Evolutionary conservation across 2,329 filamentous ascomycete species (phyloP).

Genomic region (Claviceps arundinis): DNA sequence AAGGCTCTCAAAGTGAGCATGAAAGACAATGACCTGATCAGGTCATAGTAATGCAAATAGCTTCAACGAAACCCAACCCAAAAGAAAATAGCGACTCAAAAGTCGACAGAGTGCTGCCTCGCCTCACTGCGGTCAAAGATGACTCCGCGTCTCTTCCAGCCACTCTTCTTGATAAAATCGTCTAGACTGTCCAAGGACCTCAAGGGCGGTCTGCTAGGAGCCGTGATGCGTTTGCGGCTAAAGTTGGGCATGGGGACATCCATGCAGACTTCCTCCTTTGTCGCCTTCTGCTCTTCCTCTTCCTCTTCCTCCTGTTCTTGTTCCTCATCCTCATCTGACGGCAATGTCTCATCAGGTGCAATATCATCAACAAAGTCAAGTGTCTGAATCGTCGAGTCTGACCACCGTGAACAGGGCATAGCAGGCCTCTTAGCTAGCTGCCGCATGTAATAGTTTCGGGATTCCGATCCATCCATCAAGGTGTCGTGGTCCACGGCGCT

Average conservation of each 20-base stretch:
- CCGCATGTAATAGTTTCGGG: constrained; percentile 22
- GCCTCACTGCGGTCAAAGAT: constrained; percentile 24
- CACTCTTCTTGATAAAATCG: constrained; percentile 28
- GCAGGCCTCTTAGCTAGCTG: constrained; percentile 17
- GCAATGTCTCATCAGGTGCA: constrained; percentile 7
- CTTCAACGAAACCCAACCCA: not conserved
- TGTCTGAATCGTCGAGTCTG: constrained; percentile 27
- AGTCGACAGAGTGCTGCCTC: not conserved
- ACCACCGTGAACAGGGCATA: constrained; percentile 27
- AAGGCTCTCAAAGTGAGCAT: not conserved
- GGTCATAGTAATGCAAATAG: not conserved
- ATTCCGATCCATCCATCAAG: constrained; percentile 8
- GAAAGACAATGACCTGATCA: not conserved
- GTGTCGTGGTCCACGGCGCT: not conserved
- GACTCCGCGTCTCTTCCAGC: constrained; percentile 30
- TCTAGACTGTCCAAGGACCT: constrained; percentile 26
- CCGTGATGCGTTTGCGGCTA: constrained; percentile 18
- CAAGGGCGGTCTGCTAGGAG: constrained; percentile 23
- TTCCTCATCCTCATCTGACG: constrained; percentile 4
- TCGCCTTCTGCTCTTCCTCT: not conserved
- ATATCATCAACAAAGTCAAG: constrained; percentile 10
- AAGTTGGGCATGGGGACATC: constrained; percentile 22
- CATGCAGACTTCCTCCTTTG: not conserved
- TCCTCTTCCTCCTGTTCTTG: not conserved
- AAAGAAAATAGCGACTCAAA: not conserved